phyloP scores from a whole-genome alignment of 2,329 filamentous ascomycete genomes.

The Paecilomyces variotii region DNA sequence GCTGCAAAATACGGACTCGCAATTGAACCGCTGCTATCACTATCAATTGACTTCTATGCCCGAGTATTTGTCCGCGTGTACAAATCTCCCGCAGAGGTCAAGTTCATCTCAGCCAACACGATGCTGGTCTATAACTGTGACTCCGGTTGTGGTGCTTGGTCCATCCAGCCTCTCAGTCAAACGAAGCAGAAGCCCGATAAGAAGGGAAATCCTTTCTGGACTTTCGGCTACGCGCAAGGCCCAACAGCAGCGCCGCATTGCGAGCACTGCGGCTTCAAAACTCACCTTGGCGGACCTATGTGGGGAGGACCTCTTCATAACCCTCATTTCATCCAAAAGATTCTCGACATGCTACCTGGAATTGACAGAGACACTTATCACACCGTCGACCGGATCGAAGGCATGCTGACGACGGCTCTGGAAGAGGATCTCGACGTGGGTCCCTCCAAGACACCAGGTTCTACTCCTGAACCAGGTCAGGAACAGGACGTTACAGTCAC shows the following conservation, averaged over 20 bases:
- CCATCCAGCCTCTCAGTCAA: conserved; percentile 67
- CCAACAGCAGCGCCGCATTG: conserved; percentile 62
- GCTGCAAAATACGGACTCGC: conserved; percentile 79
- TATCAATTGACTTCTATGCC: conserved; percentile 94
- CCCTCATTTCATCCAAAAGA: conserved; percentile 67
- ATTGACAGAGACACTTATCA: conserved; percentile 64
- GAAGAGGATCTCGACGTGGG: conserved; percentile 54
- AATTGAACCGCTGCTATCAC: conserved; percentile 82
- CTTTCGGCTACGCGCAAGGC: conserved; percentile 66
- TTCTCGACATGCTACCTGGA: conserved; percentile 64
- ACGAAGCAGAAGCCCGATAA: conserved; percentile 62
- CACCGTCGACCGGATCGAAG: conserved; percentile 73
- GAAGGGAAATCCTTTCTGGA: conserved; percentile 64
- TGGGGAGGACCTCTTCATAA: conserved; percentile 87
- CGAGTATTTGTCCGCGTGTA: conserved; percentile 78
- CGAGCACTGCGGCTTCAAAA: conserved; percentile 76
- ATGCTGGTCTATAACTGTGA: conserved; percentile 94
- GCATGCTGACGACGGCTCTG: conserved; percentile 82
- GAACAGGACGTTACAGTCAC: conserved; percentile 3
- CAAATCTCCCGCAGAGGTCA: conserved; percentile 76
- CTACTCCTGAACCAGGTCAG: conserved; percentile 5
- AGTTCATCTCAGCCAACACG: conserved; percentile 80
- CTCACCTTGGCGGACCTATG: conserved; percentile 88
- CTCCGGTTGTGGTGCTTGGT: conserved; percentile 83
- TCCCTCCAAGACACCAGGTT: conserved; percentile 5